Evolutionary conservation across 2,329 filamentous ascomycete species (phyloP).

Genomic region (Colletotrichum acutatum): DNA sequence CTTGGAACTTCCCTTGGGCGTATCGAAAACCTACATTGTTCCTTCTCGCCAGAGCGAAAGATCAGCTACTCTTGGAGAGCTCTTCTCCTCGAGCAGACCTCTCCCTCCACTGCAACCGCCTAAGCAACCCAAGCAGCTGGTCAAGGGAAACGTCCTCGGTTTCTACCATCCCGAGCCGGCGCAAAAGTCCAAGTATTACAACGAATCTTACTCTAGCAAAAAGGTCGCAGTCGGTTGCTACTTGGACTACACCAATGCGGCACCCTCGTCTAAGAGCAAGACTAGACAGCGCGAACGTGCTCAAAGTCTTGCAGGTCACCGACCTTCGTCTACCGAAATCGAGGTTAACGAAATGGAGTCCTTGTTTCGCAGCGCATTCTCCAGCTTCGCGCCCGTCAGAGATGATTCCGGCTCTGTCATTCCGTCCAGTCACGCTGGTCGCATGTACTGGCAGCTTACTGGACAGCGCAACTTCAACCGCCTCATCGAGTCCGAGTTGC

Average conservation of each 20-base stretch:
- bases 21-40: slow-evolving; percentile 75
- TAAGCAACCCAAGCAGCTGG: slow-evolving; percentile 76
- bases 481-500: slow-evolving; percentile 65
- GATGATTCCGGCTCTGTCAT: slow-evolving; percentile 79
- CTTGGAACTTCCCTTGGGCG: slow-evolving; percentile 73
- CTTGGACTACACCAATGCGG: slow-evolving; percentile 75
- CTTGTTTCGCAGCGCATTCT: slow-evolving; percentile 81
- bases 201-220: slow-evolving; percentile 73
- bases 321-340: slow-evolving; percentile 65
- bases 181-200: slow-evolving; percentile 65
- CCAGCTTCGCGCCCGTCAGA: slow-evolving; percentile 80
- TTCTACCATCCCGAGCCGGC: slow-evolving; percentile 66
- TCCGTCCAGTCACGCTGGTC: slow-evolving; percentile 73
- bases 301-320: slow-evolving; percentile 71
- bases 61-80: slow-evolving; percentile 74
- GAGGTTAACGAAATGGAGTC: slow-evolving; percentile 77
- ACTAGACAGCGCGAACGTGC: slow-evolving; percentile 78
- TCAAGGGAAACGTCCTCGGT: slow-evolving; percentile 68
- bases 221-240: slow-evolving; percentile 75
- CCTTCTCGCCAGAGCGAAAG: slow-evolving; percentile 55
- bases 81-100: slow-evolving; percentile 76
- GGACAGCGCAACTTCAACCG: slow-evolving; percentile 75
- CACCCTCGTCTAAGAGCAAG: slow-evolving; percentile 63
- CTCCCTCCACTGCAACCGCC: slow-evolving; percentile 76
- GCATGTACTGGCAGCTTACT: slow-evolving; percentile 81